Conservation (phyloP, 176 grass and related monocot genomes). For the Melocanna baccifera region DNA sequence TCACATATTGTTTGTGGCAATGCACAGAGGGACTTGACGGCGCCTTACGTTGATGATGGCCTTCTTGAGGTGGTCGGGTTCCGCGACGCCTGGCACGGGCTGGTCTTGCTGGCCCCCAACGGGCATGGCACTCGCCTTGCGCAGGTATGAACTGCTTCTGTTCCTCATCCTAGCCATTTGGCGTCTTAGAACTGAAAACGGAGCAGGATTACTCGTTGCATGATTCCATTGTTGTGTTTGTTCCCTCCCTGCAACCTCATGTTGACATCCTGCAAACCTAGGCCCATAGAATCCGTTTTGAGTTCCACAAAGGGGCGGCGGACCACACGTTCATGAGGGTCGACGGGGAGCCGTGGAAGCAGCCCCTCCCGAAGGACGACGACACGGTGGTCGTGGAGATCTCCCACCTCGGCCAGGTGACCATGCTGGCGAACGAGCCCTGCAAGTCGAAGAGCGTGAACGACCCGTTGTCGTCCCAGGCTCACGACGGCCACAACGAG, state of each 20-base stretch:
- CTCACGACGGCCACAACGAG: not conserved
- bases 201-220: not conserved
- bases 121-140: conserved; percentile 85
- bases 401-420: conserved; percentile 69
- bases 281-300: conserved; percentile 69
- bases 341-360: conserved; percentile 93
- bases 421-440: conserved; percentile 59
- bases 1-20: not conserved
- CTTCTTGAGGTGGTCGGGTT: conserved; percentile 87
- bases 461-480: conserved; percentile 10
- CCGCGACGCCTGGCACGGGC: conserved; percentile 89
- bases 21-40: conserved; percentile 60
- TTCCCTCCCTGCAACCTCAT: not conserved
- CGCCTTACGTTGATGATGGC: conserved; percentile 73
- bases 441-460: conserved; percentile 63
- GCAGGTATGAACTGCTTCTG: conserved; percentile 42
- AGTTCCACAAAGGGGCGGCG: conserved; percentile 64
- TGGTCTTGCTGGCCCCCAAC: conserved; percentile 77
- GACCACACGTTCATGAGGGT: conserved; percentile 81
- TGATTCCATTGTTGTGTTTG: not conserved
- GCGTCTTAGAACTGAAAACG: not conserved
- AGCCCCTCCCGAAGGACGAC: conserved; percentile 67
- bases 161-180: not conserved
- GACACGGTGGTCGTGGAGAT: conserved; percentile 74
- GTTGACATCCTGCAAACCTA: conserved; percentile 18